Evolutionary conservation across 345 rosid species (phyloP).

Genomic region (Ceriops zippeliana): DNA sequence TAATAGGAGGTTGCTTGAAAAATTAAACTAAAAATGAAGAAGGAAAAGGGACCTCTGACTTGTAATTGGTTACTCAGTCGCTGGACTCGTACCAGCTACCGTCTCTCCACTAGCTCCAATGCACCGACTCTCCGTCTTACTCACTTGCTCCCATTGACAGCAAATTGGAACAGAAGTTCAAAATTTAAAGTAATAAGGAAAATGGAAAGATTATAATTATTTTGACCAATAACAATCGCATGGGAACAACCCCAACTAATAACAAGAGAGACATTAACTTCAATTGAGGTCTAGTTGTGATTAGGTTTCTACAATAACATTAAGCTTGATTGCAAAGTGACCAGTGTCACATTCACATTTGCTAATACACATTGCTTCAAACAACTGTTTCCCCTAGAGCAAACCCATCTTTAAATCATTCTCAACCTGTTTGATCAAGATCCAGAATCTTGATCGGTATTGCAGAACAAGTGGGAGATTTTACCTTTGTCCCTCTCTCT

Average conservation of each 20-base stretch:
- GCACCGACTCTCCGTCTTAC: conserved; percentile 24
- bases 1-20: conserved; percentile 34
- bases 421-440: conserved; percentile 25
- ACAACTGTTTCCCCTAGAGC: conserved; percentile 12
- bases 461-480: background rate
- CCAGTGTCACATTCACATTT: conserved; percentile 35
- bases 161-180: background rate
- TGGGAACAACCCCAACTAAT: conserved; percentile 7
- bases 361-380: conserved; percentile 18
- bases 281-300: background rate
- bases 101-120: conserved; percentile 36
- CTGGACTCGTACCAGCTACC: conserved; percentile 29
- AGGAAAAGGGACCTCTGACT: conserved; percentile 75
- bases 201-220: background rate
- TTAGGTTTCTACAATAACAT: conserved; percentile 7
- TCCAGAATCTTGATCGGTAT: conserved; percentile 27
- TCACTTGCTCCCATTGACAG: conserved; percentile 11
- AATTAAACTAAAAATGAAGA: conserved; percentile 23
- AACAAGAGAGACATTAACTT: background rate
- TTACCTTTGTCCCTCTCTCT: background rate
- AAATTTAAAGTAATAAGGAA: background rate
- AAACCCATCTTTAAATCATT: conserved; percentile 33
- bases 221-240: conserved; percentile 18
- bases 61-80: conserved; percentile 74
- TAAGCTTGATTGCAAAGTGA: conserved; percentile 22